Evolutionary conservation across 2,329 filamentous ascomycete species (phyloP).

Genomic region (Elsinoe necatrix): DNA sequence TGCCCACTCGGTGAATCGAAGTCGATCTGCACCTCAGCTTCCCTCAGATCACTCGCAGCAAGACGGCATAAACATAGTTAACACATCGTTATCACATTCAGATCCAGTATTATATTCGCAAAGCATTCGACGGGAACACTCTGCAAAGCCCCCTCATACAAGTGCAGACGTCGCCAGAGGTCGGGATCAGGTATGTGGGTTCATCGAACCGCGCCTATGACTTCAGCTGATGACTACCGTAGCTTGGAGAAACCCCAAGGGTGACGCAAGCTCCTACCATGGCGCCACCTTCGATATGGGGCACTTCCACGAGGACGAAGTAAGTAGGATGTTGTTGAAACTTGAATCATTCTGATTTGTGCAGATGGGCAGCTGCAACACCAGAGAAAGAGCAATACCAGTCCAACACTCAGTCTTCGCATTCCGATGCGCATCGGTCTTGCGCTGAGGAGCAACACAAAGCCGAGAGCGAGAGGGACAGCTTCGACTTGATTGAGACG

Average conservation of each 20-base stretch:
- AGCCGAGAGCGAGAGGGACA: conserved; percentile 11
- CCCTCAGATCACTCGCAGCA: conserved; percentile 19
- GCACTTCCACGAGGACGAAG: background rate
- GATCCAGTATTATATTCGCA: background rate
- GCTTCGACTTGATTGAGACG: conserved; percentile 21
- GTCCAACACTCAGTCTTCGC: background rate
- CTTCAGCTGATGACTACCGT: background rate
- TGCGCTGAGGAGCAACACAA: conserved; percentile 2
- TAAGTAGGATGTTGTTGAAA: background rate
- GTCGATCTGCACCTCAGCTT: conserved; percentile 17
- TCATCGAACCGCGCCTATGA: no score
- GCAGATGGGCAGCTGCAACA: background rate
- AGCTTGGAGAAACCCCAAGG: background rate
- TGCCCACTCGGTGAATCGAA: background rate
- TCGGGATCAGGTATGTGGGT: no score
- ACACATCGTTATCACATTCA: background rate
- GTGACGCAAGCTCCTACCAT: background rate
- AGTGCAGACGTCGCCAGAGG: background rate
- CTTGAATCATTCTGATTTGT: background rate
- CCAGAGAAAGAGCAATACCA: background rate
- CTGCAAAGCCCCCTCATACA: background rate
- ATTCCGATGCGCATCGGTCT: background rate
- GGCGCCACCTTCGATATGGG: conserved; percentile 16
- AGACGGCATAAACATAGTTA: background rate
- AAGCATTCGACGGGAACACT: no score